phyloP scores from a whole-genome alignment of 208 protist species.

The Acanthamoeba sp. region DNA sequence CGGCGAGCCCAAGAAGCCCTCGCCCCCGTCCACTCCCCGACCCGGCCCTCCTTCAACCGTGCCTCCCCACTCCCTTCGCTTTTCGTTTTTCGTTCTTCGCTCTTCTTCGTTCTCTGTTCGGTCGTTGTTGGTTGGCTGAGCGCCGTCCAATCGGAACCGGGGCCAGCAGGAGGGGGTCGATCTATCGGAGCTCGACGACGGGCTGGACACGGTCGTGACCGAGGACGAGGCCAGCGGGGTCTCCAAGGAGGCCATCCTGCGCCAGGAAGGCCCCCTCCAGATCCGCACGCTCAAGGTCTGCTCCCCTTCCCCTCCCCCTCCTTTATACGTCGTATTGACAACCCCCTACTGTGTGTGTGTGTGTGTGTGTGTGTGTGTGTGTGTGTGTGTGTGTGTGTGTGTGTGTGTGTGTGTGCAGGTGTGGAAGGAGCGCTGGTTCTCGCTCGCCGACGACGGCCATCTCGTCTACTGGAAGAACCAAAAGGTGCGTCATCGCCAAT shows the following conservation, averaged over 20 bases:
- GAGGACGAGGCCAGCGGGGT: background rate
- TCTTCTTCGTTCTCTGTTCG: no score
- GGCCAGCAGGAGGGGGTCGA: background rate
- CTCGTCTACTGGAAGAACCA: slow-evolving; percentile 14
- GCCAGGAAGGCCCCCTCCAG: background rate
- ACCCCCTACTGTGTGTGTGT: no score
- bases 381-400: background rate
- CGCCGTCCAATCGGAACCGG: no score
- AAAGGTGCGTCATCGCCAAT: background rate
- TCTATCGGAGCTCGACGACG: background rate
- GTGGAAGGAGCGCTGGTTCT: slow-evolving; percentile 54
- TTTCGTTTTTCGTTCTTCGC: no score
- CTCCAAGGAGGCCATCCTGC: background rate
- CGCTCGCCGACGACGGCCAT: background rate
- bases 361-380: no score
- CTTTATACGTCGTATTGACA: no score
- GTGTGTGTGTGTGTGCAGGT: background rate
- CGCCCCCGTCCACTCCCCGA: no score
- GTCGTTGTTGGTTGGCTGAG: no score
- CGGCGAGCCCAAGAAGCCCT: no score
- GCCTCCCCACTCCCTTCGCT: no score
- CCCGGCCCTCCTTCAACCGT: no score
- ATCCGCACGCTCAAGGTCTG: slow-evolving; percentile 15
- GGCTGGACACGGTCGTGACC: background rate
- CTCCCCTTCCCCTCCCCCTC: no score